Conservation (phyloP, 352 stramenopile genomes). For the Globisporangium takayamanum region DNA sequence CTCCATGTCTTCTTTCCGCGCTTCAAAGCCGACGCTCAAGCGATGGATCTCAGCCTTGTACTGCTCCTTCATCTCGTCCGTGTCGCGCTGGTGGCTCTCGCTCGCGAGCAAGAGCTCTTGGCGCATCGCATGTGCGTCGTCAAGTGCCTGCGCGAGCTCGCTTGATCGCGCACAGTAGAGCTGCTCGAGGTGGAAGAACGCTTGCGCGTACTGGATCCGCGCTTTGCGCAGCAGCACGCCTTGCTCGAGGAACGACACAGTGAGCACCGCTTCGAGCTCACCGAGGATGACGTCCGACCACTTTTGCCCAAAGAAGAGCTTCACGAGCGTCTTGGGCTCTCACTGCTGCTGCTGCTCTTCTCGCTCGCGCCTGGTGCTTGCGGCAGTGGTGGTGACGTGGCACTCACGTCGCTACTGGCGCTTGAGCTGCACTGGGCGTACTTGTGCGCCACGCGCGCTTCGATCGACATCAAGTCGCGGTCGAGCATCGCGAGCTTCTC, state of each 20-base stretch:
- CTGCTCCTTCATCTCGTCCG: constrained; percentile 29
- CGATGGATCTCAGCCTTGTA: constrained; percentile 54
- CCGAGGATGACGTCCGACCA: constrained; percentile 85
- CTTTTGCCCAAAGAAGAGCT: constrained; percentile 86
- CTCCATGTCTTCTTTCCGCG: constrained; percentile 59
- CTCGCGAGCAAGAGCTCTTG: constrained; percentile 26
- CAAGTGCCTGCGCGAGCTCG: constrained; percentile 25
- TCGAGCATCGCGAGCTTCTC: constrained; percentile 59
- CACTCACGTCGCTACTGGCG: neutral
- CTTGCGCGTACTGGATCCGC: constrained; percentile 67
- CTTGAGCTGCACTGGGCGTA: constrained; percentile 10
- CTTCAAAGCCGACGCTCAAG: constrained; percentile 40
- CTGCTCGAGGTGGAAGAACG: constrained; percentile 68
- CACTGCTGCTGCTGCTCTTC: neutral
- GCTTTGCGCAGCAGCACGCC: constrained; percentile 73
- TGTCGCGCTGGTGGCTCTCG: constrained; percentile 33
- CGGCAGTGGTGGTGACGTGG: neutral
- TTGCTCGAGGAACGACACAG: constrained; percentile 86
- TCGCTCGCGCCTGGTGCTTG: neutral
- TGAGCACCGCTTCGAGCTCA: constrained; percentile 86
- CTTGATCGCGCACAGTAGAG: constrained; percentile 34
- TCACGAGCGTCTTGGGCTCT: constrained; percentile 35
- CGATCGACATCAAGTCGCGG: constrained; percentile 56
- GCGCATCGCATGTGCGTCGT: constrained; percentile 30
- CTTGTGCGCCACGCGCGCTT: constrained; percentile 31